These are phyloP conservation scores for Brassica balearica DNA, from an alignment of 441 rosid species.

Conservation along the genomic window DNA sequence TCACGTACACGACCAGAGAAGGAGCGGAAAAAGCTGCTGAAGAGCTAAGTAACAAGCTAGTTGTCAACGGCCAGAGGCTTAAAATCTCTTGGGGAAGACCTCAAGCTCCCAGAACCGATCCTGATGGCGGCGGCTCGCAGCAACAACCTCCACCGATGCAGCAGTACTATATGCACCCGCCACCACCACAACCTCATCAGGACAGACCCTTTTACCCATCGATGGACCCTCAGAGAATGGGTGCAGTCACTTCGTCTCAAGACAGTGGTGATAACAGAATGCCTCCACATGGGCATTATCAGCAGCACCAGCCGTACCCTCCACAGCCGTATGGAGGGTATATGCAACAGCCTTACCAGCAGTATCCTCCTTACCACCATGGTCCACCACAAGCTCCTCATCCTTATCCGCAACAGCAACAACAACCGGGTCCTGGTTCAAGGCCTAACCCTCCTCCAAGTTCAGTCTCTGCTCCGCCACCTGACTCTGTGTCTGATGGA, in stretches of 20 bases:
- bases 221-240: slow-evolving; percentile 99
- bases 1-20: slow-evolving; percentile 90
- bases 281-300: slow-evolving; percentile 41
- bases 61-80: slow-evolving; percentile 81
- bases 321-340: slow-evolving; percentile 58
- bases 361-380: slow-evolving; percentile 61
- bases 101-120: slow-evolving; percentile 78
- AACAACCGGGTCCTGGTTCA: slow-evolving; percentile 42
- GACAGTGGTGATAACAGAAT: slow-evolving; percentile 70
- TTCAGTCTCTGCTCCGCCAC: slow-evolving; percentile 41
- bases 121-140: slow-evolving; percentile 65
- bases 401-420: slow-evolving; percentile 60
- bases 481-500: slow-evolving; percentile 38
- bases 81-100: slow-evolving; percentile 96
- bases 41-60: slow-evolving; percentile 87
- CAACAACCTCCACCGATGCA: slow-evolving; percentile 74
- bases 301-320: slow-evolving; percentile 55
- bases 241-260: slow-evolving; percentile 79
- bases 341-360: slow-evolving; percentile 69
- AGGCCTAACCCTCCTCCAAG: slow-evolving; percentile 47
- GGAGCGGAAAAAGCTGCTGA: slow-evolving; percentile 97
- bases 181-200: slow-evolving; percentile 59
- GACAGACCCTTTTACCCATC: slow-evolving; percentile 83
- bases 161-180: slow-evolving; percentile 74
- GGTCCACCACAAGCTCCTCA: slow-evolving; percentile 51